Evolutionary conservation across 805 yeast genomes (phyloP).

Genomic region (Lipomyces chichibuensis): DNA sequence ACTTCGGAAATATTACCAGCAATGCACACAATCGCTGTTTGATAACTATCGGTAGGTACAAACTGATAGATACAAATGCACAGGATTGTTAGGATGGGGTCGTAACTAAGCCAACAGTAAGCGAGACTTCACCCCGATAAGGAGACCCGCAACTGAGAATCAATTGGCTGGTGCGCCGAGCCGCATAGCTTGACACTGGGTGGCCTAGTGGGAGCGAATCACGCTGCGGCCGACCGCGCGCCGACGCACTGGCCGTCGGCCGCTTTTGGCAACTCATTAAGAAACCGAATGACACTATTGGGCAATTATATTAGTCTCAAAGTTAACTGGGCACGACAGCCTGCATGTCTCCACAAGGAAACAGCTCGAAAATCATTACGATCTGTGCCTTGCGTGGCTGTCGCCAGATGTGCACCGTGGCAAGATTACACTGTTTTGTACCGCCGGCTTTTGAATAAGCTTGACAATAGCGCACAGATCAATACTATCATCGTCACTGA

Average conservation of each 20-base stretch:
- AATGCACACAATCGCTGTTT: background rate
- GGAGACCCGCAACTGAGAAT: background rate
- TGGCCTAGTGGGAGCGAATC: background rate
- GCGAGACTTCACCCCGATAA: background rate
- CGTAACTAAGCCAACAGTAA: background rate
- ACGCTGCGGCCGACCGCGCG: conserved; percentile 3
- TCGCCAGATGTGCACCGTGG: no score
- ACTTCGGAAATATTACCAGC: background rate
- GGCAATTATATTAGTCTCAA: no score
- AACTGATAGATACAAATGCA: background rate
- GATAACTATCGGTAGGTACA: background rate
- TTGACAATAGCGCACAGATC: no score
- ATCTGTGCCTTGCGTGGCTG: no score
- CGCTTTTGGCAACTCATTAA: background rate
- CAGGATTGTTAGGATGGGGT: background rate
- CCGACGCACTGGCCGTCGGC: conserved; percentile 11
- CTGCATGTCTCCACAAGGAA: no score
- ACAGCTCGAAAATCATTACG: no score
- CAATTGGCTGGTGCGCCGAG: background rate
- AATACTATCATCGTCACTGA: no score
- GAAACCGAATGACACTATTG: no score
- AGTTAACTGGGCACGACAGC: no score
- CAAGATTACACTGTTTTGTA: no score
- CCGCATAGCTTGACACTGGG: no score
- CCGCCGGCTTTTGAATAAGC: no score